phyloP scores from a whole-genome alignment of 176 grass and related monocot species.

The Carex myosuroides region DNA sequence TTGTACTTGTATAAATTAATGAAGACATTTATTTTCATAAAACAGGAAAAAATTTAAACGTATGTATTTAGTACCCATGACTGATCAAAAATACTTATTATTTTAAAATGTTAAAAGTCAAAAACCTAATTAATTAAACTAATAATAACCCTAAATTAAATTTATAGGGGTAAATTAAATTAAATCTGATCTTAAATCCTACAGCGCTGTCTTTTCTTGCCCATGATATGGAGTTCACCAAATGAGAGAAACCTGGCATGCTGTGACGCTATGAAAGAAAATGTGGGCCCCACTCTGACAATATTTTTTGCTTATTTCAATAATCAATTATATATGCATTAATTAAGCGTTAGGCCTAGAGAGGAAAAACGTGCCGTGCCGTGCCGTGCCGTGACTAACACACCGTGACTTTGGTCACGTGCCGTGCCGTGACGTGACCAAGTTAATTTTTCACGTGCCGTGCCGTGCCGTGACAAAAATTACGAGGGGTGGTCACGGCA shows the following conservation, averaged over 20 bases:
- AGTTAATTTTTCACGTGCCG: no score
- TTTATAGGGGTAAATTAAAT: neutral
- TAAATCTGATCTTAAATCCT: neutral
- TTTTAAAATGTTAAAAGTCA: neutral
- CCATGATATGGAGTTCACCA: conserved; percentile 14
- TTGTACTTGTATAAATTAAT: neutral
- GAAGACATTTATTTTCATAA: neutral
- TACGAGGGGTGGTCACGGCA: no score
- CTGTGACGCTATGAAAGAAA: conserved; percentile 9
- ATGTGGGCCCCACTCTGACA: neutral
- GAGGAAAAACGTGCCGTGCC: no score
- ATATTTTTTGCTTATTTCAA: neutral
- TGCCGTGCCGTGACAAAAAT: no score
- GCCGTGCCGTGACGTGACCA: no score
- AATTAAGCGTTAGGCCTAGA: neutral
- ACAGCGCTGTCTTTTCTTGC: neutral
- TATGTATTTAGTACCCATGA: neutral
- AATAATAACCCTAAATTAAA: neutral
- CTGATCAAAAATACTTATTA: neutral
- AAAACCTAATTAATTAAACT: neutral
- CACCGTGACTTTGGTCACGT: no score
- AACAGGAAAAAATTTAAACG: neutral
- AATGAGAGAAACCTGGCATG: conserved; percentile 7
- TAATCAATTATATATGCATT: neutral
- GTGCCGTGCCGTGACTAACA: no score